These are phyloP conservation scores for Thalassiosira livingstoniorum DNA, from an alignment of 352 stramenopile species.

Conservation along the genomic window DNA sequence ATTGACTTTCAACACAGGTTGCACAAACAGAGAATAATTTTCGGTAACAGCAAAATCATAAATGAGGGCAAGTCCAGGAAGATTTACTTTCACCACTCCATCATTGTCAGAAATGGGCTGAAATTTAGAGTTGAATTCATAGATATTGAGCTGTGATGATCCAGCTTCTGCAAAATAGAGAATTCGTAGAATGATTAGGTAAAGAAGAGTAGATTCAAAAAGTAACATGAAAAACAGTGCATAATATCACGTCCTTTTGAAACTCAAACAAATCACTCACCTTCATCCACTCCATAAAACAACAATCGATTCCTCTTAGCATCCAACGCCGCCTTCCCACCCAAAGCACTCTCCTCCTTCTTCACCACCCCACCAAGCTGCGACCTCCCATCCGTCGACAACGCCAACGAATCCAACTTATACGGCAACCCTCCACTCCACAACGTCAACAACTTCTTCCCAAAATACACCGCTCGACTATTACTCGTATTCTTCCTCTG, in stretches of 20 bases:
- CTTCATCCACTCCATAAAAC: conserved; percentile 75
- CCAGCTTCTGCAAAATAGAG: conserved; percentile 26
- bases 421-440: conserved; percentile 86
- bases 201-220: not conserved
- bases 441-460: conserved; percentile 76
- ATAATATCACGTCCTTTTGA: not conserved
- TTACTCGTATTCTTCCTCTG: conserved; percentile 85
- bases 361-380: conserved; percentile 76
- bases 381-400: conserved; percentile 79
- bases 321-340: conserved; percentile 67
- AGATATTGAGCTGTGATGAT: conserved; percentile 74
- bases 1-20: conserved; percentile 71
- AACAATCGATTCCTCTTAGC: conserved; percentile 69
- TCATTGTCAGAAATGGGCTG: conserved; percentile 66
- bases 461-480: conserved; percentile 83
- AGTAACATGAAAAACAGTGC: too few relatives aligned
- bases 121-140: conserved; percentile 85
- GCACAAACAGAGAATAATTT: conserved; percentile 80
- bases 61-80: conserved; percentile 74
- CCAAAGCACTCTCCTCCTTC: conserved; percentile 70
- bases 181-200: not conserved
- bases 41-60: conserved; percentile 83
- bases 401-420: conserved; percentile 78
- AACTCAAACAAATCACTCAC: not conserved
- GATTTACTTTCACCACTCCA: conserved; percentile 52